Conservation (phyloP, 768 basidiomycete species). For the Lanmaoa rubissima region DNA sequence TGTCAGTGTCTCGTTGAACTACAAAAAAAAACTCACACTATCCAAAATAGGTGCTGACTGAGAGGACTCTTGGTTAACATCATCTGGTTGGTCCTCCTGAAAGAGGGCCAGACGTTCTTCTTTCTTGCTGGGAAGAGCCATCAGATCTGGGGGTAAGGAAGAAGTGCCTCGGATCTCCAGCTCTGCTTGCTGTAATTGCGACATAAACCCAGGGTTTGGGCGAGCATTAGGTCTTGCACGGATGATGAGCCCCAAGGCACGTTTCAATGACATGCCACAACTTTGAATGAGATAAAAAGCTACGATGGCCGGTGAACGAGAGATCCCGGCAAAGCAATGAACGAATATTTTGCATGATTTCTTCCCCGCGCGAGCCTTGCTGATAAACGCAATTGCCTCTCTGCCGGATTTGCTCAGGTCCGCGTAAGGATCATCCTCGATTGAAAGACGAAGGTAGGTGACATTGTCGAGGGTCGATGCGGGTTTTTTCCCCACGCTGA, state of each 20-base stretch:
- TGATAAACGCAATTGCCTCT: constrained; percentile 1
- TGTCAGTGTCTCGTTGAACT: neutral
- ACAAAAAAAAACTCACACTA: neutral
- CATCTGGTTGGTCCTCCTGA: neutral
- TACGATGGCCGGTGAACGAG: constrained; percentile 6
- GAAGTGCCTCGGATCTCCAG: neutral
- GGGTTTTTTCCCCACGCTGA: constrained; percentile 12
- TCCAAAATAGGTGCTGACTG: neutral
- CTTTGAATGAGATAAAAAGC: constrained; percentile 3
- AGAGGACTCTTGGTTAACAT: neutral
- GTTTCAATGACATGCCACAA: constrained; percentile 3
- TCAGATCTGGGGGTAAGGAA: neutral
- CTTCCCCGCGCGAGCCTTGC: neutral
- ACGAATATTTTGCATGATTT: constrained; percentile 3
- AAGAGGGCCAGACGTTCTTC: constrained; percentile 8
- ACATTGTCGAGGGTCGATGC: neutral
- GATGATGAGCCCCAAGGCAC: neutral
- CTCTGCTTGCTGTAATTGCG: neutral
- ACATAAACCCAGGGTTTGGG: constrained; percentile 7
- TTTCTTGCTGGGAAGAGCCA: constrained; percentile 1
- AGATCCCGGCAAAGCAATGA: constrained; percentile 12
- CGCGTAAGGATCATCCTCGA: constrained; percentile 8
- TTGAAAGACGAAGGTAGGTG: constrained; percentile 7
- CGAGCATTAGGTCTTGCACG: constrained; percentile 1
- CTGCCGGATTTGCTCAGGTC: neutral